Percentiles rank a stretch among this genome's conserved stretches.
Conservation (phyloP, 2,329 filamentous ascomycete species). For the Fusarium succisae region DNA sequence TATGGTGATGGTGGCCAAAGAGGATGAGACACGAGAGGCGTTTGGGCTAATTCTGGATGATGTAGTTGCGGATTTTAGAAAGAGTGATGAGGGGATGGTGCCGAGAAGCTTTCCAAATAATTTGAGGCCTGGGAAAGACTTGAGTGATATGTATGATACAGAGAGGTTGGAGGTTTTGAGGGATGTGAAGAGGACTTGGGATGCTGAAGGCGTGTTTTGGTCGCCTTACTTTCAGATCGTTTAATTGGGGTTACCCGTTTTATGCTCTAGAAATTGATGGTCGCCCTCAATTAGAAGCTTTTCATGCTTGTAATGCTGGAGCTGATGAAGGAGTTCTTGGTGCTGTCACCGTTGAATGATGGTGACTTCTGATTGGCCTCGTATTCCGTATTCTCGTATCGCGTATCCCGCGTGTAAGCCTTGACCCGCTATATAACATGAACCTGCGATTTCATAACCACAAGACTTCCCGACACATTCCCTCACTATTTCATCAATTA, state of each 20-base stretch:
- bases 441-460: not conserved
- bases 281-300: rapidly evolving
- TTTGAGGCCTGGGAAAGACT: constrained; percentile 27
- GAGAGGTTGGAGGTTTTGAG: constrained; percentile 27
- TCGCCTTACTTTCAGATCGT: constrained; percentile 19
- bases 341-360: not conserved
- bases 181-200: constrained; percentile 38
- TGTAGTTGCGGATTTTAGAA: constrained; percentile 12
- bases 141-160: constrained; percentile 31
- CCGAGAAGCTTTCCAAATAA: constrained; percentile 37
- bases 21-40: constrained; percentile 9
- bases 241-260: rapidly evolving
- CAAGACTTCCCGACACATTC: not conserved
- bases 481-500: rapidly evolving
- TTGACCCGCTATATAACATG: not conserved
- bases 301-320: not conserved
- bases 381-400: constrained; percentile 23
- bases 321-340: not conserved
- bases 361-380: constrained; percentile 2
- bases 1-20: constrained; percentile 12
- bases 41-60: constrained; percentile 11
- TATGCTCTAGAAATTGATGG: rapidly evolving
- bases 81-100: not conserved
- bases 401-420: not conserved
- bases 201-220: constrained; percentile 42